Percentiles rank a stretch among this genome's conserved stretches.
phyloP scores from a whole-genome alignment of 1,284 basidiomycete genomes.

The Porodaedalea pini region DNA sequence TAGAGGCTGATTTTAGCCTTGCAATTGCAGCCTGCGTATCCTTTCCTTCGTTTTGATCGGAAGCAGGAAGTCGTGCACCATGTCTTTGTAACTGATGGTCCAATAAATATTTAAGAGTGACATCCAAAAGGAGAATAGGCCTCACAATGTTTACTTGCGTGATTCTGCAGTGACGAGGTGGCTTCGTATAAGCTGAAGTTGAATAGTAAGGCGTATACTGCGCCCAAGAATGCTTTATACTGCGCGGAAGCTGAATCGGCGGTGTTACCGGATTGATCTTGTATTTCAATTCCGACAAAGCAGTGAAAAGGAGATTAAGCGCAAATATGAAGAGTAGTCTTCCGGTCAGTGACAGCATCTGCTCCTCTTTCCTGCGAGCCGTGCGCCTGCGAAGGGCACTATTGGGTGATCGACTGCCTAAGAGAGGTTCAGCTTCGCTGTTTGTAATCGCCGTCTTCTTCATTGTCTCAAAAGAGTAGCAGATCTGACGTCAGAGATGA shows the following conservation, averaged over 20 bases:
- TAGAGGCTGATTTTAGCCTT: constrained; percentile 47
- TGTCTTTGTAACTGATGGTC: constrained; percentile 81
- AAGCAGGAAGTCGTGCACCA: constrained; percentile 76
- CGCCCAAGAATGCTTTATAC: constrained; percentile 43
- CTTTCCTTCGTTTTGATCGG: constrained; percentile 42
- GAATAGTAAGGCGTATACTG: constrained; percentile 59
- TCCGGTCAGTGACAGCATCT: neutral
- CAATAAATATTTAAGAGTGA: constrained; percentile 14
- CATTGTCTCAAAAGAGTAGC: neutral
- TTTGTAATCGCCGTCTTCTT: neutral
- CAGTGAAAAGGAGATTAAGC: neutral
- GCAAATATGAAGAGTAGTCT: neutral
- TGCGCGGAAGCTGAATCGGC: constrained; percentile 21
- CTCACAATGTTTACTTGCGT: constrained; percentile 65
- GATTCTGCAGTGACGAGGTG: constrained; percentile 50
- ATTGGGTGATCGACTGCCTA: neutral
- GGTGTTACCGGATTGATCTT: constrained; percentile 18
- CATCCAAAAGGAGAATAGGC: constrained; percentile 21
- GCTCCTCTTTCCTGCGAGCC: neutral
- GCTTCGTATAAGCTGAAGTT: constrained; percentile 42
- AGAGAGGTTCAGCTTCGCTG: neutral
- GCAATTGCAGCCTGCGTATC: constrained; percentile 47
- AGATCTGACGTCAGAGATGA: neutral
- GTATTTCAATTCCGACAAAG: neutral
- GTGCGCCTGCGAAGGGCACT: neutral